Evolutionary conservation across 2,329 filamentous ascomycete species (phyloP), one percentile per base, ranked within the genome.

Genomic region (Aspergillus awamori): DNA sequence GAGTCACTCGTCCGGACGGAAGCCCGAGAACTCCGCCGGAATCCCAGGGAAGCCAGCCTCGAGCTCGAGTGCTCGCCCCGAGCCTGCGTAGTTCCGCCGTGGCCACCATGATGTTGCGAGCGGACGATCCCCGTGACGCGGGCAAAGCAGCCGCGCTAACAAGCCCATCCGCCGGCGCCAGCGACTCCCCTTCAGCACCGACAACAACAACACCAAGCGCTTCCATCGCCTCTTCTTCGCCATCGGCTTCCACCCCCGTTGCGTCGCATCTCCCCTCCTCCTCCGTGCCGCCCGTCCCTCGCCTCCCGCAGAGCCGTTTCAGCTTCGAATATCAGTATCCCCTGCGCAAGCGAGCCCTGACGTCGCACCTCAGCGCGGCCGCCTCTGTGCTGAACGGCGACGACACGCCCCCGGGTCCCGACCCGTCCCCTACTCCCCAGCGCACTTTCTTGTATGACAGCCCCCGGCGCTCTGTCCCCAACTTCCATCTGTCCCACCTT

Each of bases 401-500:
- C 75, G 79, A 81, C 69, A 82, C 79, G 30, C 78, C 76, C 59
- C 73, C 77, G 68, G 82, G 81, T 61, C 82, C 83, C 49, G 82
- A 81, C 55, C 79, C 82, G 60, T 78, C 81, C n/a, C 76, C 82
- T 61, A 79, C 81, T 61, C 82, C 81, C 55, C 80, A 81, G 59
- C 74, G 75, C 60, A 71, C 71, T 41, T 67, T 74, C 49, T 72
- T 74, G 66, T 73, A 77, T 60, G 72, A 76, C 66, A 69, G 68
- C 55, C 65, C 65, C 64, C 70, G 72, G 57, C 74, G 69, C 63
- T 72, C 72, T 39, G 65, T 71, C 54, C 63, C 71, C 57, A 68
- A 65, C 62, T 67, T 73, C 57, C 61, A 62, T 43, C 55, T 61
- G 36, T 67, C 70, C 26, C 57, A 64, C 55, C 24, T 57, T 52